These are phyloP conservation scores for Cercis canadensis DNA, from an alignment of 306 rosid species.

Conservation along the genomic window DNA sequence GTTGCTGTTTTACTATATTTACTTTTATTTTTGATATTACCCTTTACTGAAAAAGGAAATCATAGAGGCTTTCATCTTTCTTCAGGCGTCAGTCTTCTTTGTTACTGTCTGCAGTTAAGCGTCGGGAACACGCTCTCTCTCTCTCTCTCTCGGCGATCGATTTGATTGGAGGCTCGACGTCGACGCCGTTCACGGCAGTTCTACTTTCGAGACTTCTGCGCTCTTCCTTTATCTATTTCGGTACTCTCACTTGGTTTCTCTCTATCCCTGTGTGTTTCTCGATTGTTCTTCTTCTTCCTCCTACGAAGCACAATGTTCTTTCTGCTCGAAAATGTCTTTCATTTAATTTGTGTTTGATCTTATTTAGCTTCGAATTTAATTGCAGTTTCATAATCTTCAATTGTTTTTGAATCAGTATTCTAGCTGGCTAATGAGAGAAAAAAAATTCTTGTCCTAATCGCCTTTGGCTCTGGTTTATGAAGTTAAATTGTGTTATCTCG, in stretches of 20 bases:
- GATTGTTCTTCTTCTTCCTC: not conserved
- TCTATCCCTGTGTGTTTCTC: not conserved
- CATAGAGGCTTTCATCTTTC: no score
- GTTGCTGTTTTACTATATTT: no score
- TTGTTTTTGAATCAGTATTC: not conserved
- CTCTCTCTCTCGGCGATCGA: not conserved
- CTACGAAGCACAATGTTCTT: not conserved
- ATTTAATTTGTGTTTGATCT: not conserved
- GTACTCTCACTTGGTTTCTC: not conserved
- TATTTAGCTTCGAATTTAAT: not conserved
- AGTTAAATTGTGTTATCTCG: slow-evolving; percentile 10
- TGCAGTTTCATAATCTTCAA: not conserved
- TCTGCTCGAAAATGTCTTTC: not conserved
- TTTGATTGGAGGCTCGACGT: slow-evolving; percentile 27
- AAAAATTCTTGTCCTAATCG: not conserved
- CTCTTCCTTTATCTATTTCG: not conserved
- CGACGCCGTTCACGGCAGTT: not conserved
- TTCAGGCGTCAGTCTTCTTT: no score
- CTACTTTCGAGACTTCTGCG: not conserved
- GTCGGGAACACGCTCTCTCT: not conserved
- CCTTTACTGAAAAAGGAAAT: no score
- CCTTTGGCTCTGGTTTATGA: not conserved
- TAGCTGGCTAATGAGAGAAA: not conserved
- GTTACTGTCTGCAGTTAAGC: not conserved
- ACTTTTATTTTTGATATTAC: no score